These are phyloP conservation scores for Gynochthodes officinalis DNA, from an alignment of 257 asterid species.

Conservation along the genomic window DNA sequence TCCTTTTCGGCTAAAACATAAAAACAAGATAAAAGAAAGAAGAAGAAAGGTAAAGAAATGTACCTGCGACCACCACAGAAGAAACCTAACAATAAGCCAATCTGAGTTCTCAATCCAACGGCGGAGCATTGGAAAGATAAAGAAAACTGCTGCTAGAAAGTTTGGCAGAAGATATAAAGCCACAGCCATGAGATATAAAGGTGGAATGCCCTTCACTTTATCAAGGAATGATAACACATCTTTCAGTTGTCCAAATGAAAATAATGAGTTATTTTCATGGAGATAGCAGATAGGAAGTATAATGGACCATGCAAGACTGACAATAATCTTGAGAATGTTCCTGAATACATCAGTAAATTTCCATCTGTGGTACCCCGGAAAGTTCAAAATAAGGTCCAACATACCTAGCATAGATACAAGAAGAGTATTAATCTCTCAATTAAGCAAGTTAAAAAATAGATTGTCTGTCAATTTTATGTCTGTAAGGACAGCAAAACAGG, in stretches of 20 bases:
- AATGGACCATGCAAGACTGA: slow-evolving; percentile 81
- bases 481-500: background rate
- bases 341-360: slow-evolving; percentile 69
- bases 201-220: slow-evolving; percentile 81
- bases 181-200: slow-evolving; percentile 73
- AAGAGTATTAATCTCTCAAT: slow-evolving; percentile 17
- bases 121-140: slow-evolving; percentile 88
- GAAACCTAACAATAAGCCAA: slow-evolving; percentile 80
- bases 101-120: slow-evolving; percentile 96
- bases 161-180: slow-evolving; percentile 79
- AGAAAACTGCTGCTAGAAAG: slow-evolving; percentile 59
- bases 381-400: slow-evolving; percentile 78
- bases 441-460: background rate
- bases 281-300: slow-evolving; percentile 70
- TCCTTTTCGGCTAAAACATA: background rate
- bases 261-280: slow-evolving; percentile 42
- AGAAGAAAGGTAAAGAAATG: slow-evolving; percentile 20
- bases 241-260: slow-evolving; percentile 35
- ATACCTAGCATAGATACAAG: slow-evolving; percentile 50
- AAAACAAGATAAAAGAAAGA: slow-evolving; percentile 1
- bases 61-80: slow-evolving; percentile 99
- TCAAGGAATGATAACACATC: slow-evolving; percentile 57
- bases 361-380: slow-evolving; percentile 94
- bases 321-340: slow-evolving; percentile 67
- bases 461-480: background rate